Base-by-base conservation (phyloP, 2,329 filamentous ascomycete genomes). In the Pseudogymnoascus sp. region DNA sequence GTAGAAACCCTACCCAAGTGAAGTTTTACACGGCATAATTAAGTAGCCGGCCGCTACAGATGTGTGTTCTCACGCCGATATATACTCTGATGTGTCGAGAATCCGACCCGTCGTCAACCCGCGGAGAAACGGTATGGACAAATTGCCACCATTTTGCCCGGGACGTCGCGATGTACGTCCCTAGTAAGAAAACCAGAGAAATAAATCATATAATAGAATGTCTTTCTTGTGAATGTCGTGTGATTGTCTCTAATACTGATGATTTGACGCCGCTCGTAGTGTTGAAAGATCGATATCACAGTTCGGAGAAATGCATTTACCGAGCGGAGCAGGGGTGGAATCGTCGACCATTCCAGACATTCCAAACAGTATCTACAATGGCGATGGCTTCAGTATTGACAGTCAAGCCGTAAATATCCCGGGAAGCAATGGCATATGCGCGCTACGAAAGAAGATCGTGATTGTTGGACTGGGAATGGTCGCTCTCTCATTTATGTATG, bases 401-500 rank as follows among this genome's bases (percentile, higher is more conserved):
- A 15, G 25, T 18, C n/a, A 30, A n/a, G 25, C 8, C n/a, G 25
- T 18, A 14, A 6, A 30, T 30, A 50, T 6, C 28, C n/a, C 33
- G 6, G 25, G 47, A 35, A 9, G 6, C 14, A 20, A 20, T 53
- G 47, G 28, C 25, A 25, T 63, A 77, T 53, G 47, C 9, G 11
- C n/a, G 6, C 47, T 28, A 53, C 47, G 83, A 64, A 90, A 89
- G 72, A 85, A 81, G 70, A 76, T 95, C 36, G 90, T 95, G 2
- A 85, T 96, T 37, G 90, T 96, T 38, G 91, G 91, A 8, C 75
- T 96, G 74, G 91, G 91, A 2, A 97, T 97, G 92, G 91, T 96
- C 47, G 90, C 88, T 38, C 88, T 94, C 67, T 86, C 89, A 41
- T 93, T 95, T 72, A 90, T 95, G 89, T 93, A 76, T 80, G 87